Percentiles rank a stretch among this genome's conserved stretches.
phyloP scores from a whole-genome alignment of 164 flowering plant genomes.

The Vitis riparia region DNA sequence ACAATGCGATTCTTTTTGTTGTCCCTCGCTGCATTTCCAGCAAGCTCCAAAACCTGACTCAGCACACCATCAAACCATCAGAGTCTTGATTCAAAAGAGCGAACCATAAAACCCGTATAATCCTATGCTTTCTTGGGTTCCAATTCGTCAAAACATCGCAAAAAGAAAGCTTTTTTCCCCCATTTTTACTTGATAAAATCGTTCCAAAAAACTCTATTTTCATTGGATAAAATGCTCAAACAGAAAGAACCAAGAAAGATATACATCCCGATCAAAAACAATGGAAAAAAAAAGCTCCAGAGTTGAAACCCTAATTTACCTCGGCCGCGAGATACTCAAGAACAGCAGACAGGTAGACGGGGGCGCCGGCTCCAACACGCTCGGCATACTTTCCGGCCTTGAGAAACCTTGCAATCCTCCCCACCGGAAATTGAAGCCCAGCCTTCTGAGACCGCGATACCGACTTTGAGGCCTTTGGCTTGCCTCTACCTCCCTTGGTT shows the following conservation, averaged over 20 bases:
- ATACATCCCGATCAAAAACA: too few species aligned
- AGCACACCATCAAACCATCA: neutral
- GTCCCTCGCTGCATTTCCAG: slow-evolving; percentile 59
- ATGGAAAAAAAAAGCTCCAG: neutral
- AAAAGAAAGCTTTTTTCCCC: too few species aligned
- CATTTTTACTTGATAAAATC: too few species aligned
- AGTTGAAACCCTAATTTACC: slow-evolving; percentile 20
- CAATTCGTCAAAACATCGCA: too few species aligned
- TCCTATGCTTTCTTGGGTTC: too few species aligned
- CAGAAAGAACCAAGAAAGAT: too few species aligned
- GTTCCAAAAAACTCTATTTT: too few species aligned
- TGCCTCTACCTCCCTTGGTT: slow-evolving; percentile 51
- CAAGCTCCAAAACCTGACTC: slow-evolving; percentile 48
- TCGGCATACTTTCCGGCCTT: slow-evolving; percentile 66
- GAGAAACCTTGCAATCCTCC: slow-evolving; percentile 54
- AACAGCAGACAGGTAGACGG: slow-evolving; percentile 63
- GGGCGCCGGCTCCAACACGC: slow-evolving; percentile 62
- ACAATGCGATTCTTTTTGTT: slow-evolving; percentile 55
- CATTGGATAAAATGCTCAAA: too few species aligned
- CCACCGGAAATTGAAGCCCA: slow-evolving; percentile 60
- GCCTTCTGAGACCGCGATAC: slow-evolving; percentile 56
- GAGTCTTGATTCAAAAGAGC: neutral
- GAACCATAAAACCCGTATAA: neutral
- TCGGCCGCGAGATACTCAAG: slow-evolving; percentile 63
- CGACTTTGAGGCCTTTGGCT: slow-evolving; percentile 48